Conservation (phyloP, 2,329 filamentous ascomycete genomes). For the Tolypocladium tropicale region DNA sequence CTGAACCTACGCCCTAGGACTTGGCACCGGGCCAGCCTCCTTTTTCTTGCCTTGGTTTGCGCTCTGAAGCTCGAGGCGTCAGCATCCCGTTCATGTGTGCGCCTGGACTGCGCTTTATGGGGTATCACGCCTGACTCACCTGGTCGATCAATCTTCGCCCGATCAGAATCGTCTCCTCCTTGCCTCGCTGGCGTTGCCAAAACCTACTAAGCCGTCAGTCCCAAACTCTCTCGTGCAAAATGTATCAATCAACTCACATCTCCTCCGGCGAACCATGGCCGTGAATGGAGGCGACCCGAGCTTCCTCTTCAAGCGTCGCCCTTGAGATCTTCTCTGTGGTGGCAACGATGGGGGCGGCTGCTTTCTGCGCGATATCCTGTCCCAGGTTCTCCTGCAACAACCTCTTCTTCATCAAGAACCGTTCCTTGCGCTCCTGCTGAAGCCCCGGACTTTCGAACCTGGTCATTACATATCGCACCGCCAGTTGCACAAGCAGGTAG, state of each 20-base stretch:
- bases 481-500: constrained; percentile 69
- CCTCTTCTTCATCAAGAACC: constrained; percentile 69
- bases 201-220: constrained; percentile 31
- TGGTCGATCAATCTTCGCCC: constrained; percentile 45
- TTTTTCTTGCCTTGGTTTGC: background rate
- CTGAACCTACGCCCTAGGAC: background rate
- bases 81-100: background rate
- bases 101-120: too few relatives aligned
- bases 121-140: constrained; percentile 10
- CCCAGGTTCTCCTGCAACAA: constrained; percentile 66
- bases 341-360: constrained; percentile 34
- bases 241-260: constrained; percentile 23
- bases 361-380: constrained; percentile 39
- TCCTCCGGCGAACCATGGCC: constrained; percentile 43
- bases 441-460: constrained; percentile 80
- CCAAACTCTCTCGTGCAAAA: background rate
- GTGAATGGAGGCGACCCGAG: constrained; percentile 36
- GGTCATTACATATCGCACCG: constrained; percentile 60
- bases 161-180: constrained; percentile 46
- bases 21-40: background rate
- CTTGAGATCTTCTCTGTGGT: constrained; percentile 55
- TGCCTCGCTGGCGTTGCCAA: constrained; percentile 50
- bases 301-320: constrained; percentile 54
- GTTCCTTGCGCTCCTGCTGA: constrained; percentile 74
- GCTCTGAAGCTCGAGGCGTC: background rate